Percentiles rank a stretch among this genome's conserved stretches.
phyloP scores from a whole-genome alignment of 2,329 filamentous ascomycete species.

The Purpureocillium takamizusanense region DNA sequence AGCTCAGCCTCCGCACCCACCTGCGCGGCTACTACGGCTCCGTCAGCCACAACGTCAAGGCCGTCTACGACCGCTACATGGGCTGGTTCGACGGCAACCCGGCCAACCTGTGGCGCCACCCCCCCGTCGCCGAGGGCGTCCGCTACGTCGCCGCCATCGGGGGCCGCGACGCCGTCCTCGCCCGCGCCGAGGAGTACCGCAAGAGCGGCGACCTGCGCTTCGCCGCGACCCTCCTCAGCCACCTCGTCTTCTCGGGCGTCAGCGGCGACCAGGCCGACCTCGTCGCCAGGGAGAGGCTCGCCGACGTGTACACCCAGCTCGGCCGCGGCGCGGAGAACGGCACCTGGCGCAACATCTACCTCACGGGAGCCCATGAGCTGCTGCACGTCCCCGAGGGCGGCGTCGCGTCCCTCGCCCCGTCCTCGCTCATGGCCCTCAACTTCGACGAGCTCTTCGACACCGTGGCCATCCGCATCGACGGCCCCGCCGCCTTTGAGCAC shows the following conservation, averaged over 20 bases:
- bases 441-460: background rate
- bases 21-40: conserved; percentile 26
- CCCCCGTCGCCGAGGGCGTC: conserved; percentile 15
- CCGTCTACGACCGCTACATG: conserved; percentile 12
- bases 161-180: conserved; percentile 19
- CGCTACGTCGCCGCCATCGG: conserved; percentile 28
- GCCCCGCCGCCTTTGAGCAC: background rate
- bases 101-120: conserved; percentile 4
- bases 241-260: conserved; percentile 21
- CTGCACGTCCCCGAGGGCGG: background rate
- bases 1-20: conserved; percentile 13
- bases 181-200: conserved; percentile 18
- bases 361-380: conserved; percentile 20
- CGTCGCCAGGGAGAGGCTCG: conserved; percentile 15
- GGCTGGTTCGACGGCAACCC: conserved; percentile 14
- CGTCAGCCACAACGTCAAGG: conserved; percentile 27
- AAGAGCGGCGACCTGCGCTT: conserved; percentile 24
- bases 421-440: background rate
- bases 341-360: conserved; percentile 29
- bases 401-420: too few species aligned
- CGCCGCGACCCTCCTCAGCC: conserved; percentile 26
- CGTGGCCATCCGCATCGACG: background rate
- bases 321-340: conserved; percentile 28
- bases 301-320: conserved; percentile 20
- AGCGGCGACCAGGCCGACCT: conserved; percentile 7